Conservation (phyloP, 257 asterid species). For the Orobanche coerulescens region DNA sequence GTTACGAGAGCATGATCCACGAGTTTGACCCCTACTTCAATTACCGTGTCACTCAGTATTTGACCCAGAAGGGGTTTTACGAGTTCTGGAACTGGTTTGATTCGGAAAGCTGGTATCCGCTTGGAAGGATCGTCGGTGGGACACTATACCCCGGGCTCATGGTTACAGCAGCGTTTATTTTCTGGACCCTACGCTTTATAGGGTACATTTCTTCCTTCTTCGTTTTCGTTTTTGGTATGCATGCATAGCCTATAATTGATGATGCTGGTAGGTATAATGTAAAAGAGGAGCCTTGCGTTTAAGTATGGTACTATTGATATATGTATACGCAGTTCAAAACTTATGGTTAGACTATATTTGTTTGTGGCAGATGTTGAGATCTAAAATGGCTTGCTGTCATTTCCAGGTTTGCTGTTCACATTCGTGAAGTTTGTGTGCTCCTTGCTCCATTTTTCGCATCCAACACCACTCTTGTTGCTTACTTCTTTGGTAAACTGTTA, state of each 20-base stretch:
- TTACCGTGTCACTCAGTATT: conserved; percentile 77
- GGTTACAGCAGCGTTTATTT: conserved; percentile 94
- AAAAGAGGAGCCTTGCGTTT: background rate
- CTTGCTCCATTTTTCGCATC: conserved; percentile 98
- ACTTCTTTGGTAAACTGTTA: conserved; percentile 94
- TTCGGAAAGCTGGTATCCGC: conserved; percentile 96
- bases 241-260: background rate
- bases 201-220: conserved; percentile 51
- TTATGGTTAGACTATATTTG: background rate
- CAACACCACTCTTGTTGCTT: conserved; percentile 95
- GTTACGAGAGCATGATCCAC: conserved; percentile 99
- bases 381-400: conserved; percentile 16
- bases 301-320: background rate
- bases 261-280: background rate
- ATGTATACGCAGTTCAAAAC: background rate
- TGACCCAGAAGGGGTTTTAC: conserved; percentile 75
- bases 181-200: conserved; percentile 75
- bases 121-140: conserved; percentile 90
- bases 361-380: conserved; percentile 12
- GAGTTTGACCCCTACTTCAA: conserved; percentile 99
- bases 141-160: conserved; percentile 96
- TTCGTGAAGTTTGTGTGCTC: conserved; percentile 98
- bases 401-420: conserved; percentile 92
- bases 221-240: background rate
- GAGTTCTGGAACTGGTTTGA: conserved; percentile 99